Conservation (phyloP, 164 flowering plant species). For the Vitis cinerea region DNA sequence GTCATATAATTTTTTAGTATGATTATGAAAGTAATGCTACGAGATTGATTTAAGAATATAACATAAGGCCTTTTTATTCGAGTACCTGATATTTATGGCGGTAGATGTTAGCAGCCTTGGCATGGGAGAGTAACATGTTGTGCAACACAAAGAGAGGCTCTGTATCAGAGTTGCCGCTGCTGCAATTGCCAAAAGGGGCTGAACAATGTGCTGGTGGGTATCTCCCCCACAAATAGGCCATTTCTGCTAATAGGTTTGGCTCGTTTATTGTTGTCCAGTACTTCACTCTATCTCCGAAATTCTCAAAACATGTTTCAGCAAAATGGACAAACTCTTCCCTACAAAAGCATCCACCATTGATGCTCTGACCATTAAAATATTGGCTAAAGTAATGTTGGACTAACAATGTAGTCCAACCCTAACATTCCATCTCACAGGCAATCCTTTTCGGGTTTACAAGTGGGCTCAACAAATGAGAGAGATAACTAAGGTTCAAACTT, state of each 20-base stretch:
- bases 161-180: conserved; percentile 38
- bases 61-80: too few species aligned
- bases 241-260: conserved; percentile 28
- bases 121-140: conserved; percentile 49
- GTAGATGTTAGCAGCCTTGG: conserved; percentile 37
- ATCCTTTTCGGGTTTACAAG: too few species aligned
- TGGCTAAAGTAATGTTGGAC: too few species aligned
- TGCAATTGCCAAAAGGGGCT: conserved; percentile 52
- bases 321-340: conserved; percentile 50
- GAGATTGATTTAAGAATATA: too few species aligned
- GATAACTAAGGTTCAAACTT: too few species aligned
- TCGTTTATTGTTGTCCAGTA: conserved; percentile 58
- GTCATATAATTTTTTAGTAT: too few species aligned
- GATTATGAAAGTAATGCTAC: too few species aligned
- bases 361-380: too few species aligned
- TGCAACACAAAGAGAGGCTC: conserved; percentile 50
- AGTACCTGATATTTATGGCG: conserved; percentile 30
- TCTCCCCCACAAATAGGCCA: conserved; percentile 27
- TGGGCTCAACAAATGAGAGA: too few species aligned
- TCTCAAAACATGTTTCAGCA: conserved; percentile 40
- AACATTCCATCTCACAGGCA: too few species aligned
- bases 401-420: too few species aligned
- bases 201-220: conserved; percentile 52
- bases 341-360: conserved; percentile 1
- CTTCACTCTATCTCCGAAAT: conserved; percentile 52